A percentile compares a stretch with the other conserved stretches of the same genome.
These are phyloP conservation scores for Colletotrichum shisoi DNA, from an alignment of 2,329 filamentous ascomycete species.

Conservation along the genomic window DNA sequence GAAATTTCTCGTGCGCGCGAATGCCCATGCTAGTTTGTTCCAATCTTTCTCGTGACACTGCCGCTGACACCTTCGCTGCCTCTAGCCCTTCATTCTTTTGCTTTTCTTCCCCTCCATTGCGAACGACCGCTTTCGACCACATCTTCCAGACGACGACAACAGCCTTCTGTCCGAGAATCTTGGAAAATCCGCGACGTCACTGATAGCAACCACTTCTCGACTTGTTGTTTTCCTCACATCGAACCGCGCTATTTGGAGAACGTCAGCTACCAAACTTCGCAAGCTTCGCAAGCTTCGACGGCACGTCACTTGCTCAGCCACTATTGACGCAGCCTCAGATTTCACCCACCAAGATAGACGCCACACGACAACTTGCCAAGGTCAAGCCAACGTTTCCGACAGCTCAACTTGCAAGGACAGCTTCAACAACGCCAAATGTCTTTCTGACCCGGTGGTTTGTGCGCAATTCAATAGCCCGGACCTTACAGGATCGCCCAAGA, in stretches of 20 bases:
- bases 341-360: not conserved
- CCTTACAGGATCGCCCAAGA: not conserved
- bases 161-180: not conserved
- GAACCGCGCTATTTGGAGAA: not conserved
- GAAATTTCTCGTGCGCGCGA: slow-evolving; percentile 18
- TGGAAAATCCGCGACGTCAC: not conserved
- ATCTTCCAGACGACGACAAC: not conserved
- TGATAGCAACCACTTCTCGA: not conserved
- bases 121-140: slow-evolving; percentile 13
- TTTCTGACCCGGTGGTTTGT: not conserved
- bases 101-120: slow-evolving; percentile 3
- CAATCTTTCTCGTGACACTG: slow-evolving; percentile 20
- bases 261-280: not conserved
- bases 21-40: not conserved
- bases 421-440: not conserved
- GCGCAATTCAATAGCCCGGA: not conserved
- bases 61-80: slow-evolving; percentile 24
- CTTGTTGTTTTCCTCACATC: not conserved
- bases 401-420: not conserved
- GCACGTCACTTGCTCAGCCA: slow-evolving; percentile 8
- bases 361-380: slow-evolving; percentile 1
- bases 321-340: not conserved
- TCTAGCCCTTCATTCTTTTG: slow-evolving; percentile 20
- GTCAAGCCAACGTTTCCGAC: not conserved
- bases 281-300: not conserved